Percentiles rank a stretch among this genome's conserved stretches.
These are phyloP conservation scores for Didymella lethalis DNA, from an alignment of 2,329 filamentous ascomycete genomes.

Conservation along the genomic window DNA sequence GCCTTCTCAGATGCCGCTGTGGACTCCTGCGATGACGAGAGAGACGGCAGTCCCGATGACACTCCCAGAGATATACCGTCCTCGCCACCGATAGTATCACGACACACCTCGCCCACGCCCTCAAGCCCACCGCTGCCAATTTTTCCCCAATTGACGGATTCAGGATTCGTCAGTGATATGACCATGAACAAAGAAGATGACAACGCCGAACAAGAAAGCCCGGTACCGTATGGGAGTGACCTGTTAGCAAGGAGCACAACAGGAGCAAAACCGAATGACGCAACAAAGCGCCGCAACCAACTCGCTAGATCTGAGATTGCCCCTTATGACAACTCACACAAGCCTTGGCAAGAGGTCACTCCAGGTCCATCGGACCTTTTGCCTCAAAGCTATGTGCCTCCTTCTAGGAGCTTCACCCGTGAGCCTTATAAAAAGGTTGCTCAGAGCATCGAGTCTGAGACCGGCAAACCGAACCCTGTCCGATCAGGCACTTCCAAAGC, in stretches of 20 bases:
- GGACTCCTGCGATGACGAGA: slow-evolving; percentile 58
- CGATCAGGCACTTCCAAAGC: not conserved
- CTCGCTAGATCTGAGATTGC: slow-evolving; percentile 10
- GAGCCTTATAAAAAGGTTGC: slow-evolving; percentile 28
- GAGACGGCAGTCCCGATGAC: slow-evolving; percentile 56
- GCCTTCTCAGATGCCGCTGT: slow-evolving; percentile 53
- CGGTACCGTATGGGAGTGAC: slow-evolving; percentile 32
- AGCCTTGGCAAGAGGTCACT: slow-evolving; percentile 41
- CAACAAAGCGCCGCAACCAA: slow-evolving; percentile 18
- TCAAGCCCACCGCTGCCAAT: slow-evolving; percentile 78
- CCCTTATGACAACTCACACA: slow-evolving; percentile 30
- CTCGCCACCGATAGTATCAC: slow-evolving; percentile 78
- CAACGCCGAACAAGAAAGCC: slow-evolving; percentile 58
- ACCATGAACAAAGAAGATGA: slow-evolving; percentile 71
- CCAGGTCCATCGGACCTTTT: slow-evolving; percentile 40
- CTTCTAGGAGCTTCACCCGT: slow-evolving; percentile 28
- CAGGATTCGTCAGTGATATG: slow-evolving; percentile 85
- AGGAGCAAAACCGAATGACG: not conserved
- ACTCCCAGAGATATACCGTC: slow-evolving; percentile 87
- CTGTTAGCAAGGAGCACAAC: slow-evolving; percentile 25
- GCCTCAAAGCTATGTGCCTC: slow-evolving; percentile 39
- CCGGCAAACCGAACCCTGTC: slow-evolving; percentile 9
- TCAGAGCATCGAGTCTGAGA: slow-evolving; percentile 34
- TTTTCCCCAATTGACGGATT: slow-evolving; percentile 68
- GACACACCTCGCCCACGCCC: slow-evolving; percentile 67